phyloP scores from a whole-genome alignment of 805 yeast genomes.

The Yamadazyma takamatsuzukensis region DNA sequence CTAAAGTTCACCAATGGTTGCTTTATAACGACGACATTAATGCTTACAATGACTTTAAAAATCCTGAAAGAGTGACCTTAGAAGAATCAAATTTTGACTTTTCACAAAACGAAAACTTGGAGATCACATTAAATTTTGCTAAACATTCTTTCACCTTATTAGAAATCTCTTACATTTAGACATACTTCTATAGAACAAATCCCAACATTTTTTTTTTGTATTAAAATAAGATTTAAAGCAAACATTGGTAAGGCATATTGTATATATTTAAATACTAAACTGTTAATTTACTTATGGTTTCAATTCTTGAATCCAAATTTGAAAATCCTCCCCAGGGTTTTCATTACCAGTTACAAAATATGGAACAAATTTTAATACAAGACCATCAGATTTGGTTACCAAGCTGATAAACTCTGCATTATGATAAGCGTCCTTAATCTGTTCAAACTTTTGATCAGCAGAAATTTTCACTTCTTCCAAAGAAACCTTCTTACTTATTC shows the following conservation, averaged over 20 bases:
- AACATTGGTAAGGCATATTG: too few species aligned
- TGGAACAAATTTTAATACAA: conserved; percentile 12
- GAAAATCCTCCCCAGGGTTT: conserved; percentile 18
- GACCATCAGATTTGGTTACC: conserved; percentile 7
- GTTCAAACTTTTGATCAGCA: conserved; percentile 6
- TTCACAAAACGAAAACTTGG: conserved; percentile 17
- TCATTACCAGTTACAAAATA: conserved; percentile 17
- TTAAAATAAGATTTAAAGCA: too few species aligned
- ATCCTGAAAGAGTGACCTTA: conserved; percentile 17
- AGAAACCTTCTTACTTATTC: conserved; percentile 4
- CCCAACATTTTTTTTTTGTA: too few species aligned
- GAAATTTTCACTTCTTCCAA: conserved; percentile 11
- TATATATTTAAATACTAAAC: too few species aligned
- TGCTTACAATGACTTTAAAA: conserved; percentile 24
- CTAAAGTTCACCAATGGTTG: conserved; percentile 15
- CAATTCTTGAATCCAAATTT: conserved; percentile 16
- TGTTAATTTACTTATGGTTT: too few species aligned
- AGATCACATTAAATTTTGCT: conserved; percentile 10
- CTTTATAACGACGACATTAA: conserved; percentile 25
- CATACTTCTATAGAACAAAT: too few species aligned
- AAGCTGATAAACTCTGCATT: conserved; percentile 11
- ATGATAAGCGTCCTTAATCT: background rate
- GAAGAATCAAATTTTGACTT: conserved; percentile 24
- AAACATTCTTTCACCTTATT: conserved; percentile 18
- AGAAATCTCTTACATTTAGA: conserved; percentile 6